Conservation (phyloP, 2,329 filamentous ascomycete genomes). For the Colletotrichum sp. region DNA sequence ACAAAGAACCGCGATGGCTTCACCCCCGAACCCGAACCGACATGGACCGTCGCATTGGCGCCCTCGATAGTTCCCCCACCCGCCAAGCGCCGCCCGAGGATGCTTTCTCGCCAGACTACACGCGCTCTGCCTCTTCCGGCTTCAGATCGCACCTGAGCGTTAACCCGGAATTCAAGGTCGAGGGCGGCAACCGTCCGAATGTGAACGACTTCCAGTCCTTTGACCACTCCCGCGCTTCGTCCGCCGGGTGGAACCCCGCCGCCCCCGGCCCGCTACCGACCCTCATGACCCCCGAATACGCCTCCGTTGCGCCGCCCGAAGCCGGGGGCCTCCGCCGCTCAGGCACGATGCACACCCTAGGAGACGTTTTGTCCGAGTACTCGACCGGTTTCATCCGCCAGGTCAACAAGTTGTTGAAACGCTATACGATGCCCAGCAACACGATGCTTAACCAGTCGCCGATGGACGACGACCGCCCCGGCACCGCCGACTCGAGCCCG, state of each 20-base stretch:
- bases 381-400: constrained; percentile 36
- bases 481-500: constrained; percentile 14
- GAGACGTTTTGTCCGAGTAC: constrained; percentile 34
- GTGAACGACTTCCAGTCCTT: not conserved
- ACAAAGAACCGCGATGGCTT: constrained; percentile 63
- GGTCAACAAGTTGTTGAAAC: constrained; percentile 42
- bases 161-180: constrained; percentile 15
- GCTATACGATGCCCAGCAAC: constrained; percentile 36
- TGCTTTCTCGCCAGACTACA: not conserved
- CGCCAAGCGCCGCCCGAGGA: constrained; percentile 23
- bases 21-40: constrained; percentile 55
- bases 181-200: constrained; percentile 1
- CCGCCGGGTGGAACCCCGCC: not conserved
- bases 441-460: constrained; percentile 26
- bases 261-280: constrained; percentile 1
- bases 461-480: constrained; percentile 22
- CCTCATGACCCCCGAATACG: not conserved
- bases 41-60: constrained; percentile 54
- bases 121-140: constrained; percentile 3
- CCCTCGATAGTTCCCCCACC: constrained; percentile 43
- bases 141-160: not conserved
- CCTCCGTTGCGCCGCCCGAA: not conserved
- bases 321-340: constrained; percentile 32
- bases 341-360: constrained; percentile 41
- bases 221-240: not conserved